phyloP scores from a whole-genome alignment of 1,284 basidiomycete genomes.

The Ustilago vetiveriae region DNA sequence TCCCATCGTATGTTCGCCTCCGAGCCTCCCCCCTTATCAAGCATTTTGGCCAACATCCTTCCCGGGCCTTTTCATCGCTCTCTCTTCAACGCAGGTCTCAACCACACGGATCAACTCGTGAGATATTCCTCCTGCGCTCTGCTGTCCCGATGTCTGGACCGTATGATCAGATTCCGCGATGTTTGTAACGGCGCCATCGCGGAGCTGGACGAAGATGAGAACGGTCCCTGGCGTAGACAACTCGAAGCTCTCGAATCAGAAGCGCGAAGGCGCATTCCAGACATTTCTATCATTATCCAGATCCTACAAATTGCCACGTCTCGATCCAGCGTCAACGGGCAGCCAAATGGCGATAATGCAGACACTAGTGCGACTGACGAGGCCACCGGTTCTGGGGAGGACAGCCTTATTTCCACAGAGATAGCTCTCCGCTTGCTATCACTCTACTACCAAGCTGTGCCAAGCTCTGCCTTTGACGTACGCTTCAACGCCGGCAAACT shows the following conservation, averaged over 20 bases:
- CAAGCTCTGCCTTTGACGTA: conserved; percentile 78
- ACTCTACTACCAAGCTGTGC: conserved; percentile 82
- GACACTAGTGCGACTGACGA: conserved; percentile 35
- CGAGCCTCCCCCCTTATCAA: conserved; percentile 76
- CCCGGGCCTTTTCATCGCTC: conserved; percentile 48
- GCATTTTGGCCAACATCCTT: conserved; percentile 70
- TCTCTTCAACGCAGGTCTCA: conserved; percentile 78
- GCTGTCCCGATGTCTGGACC: conserved; percentile 68
- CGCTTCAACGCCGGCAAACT: conserved; percentile 87
- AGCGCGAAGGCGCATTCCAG: conserved; percentile 52
- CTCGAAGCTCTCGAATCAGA: conserved; percentile 43
- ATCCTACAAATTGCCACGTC: conserved; percentile 64
- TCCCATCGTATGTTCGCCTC: conserved; percentile 70
- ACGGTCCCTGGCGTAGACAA: conserved; percentile 44
- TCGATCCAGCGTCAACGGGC: conserved; percentile 2
- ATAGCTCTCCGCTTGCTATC: conserved; percentile 80
- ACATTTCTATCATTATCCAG: conserved; percentile 65
- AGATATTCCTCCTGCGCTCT: conserved; percentile 83
- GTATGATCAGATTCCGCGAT: conserved; percentile 35
- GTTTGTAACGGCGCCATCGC: conserved; percentile 49
- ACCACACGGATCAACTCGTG: conserved; percentile 73
- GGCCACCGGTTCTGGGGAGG: neutral
- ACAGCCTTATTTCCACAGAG: conserved; percentile 77
- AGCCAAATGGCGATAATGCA: neutral
- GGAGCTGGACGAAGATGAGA: conserved; percentile 77